Conservation (phyloP, 2,329 filamentous ascomycete genomes). For the Xylariales sp. region DNA sequence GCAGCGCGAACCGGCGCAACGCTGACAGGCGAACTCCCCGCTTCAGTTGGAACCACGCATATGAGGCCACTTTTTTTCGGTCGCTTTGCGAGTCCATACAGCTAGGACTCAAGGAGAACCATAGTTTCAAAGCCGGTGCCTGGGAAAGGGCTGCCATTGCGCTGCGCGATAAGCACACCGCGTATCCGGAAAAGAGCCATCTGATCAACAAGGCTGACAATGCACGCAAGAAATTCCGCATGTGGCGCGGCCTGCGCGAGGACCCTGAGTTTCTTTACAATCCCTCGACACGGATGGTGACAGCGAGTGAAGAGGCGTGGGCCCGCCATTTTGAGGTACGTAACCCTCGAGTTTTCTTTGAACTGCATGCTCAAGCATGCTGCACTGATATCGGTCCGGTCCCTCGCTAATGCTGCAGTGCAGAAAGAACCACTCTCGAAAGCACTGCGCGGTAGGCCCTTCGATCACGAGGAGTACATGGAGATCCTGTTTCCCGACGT, state of each 20-base stretch:
- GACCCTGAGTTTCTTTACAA: constrained; percentile 55
- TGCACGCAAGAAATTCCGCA: constrained; percentile 57
- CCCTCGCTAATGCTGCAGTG: too few relatives aligned
- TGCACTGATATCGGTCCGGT: constrained; percentile 9
- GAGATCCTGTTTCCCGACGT: constrained; percentile 58
- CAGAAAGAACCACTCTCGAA: constrained; percentile 56
- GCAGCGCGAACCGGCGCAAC: constrained; percentile 20
- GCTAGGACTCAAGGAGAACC: constrained; percentile 50
- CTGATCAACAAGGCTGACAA: constrained; percentile 63
- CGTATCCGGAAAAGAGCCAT: constrained; percentile 56
- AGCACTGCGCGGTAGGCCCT: constrained; percentile 51
- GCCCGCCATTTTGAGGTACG: constrained; percentile 52
- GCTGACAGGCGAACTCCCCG: constrained; percentile 36
- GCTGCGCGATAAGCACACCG: constrained; percentile 49
- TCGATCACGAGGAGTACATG: constrained; percentile 58
- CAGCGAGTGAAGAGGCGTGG: constrained; percentile 55
- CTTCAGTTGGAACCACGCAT: constrained; percentile 56
- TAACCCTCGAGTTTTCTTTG: too few relatives aligned
- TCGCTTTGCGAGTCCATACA: constrained; percentile 57
- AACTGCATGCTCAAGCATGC: too few relatives aligned
- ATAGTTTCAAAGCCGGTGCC: constrained; percentile 58
- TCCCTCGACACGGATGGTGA: constrained; percentile 43
- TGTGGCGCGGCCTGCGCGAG: constrained; percentile 55
- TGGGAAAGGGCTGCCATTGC: constrained; percentile 55
- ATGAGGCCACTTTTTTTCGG: constrained; percentile 57